Percentiles rank a stretch among this genome's conserved stretches.
Conservation (phyloP, 345 rosid genomes). For the Eutrema heterophyllum region DNA sequence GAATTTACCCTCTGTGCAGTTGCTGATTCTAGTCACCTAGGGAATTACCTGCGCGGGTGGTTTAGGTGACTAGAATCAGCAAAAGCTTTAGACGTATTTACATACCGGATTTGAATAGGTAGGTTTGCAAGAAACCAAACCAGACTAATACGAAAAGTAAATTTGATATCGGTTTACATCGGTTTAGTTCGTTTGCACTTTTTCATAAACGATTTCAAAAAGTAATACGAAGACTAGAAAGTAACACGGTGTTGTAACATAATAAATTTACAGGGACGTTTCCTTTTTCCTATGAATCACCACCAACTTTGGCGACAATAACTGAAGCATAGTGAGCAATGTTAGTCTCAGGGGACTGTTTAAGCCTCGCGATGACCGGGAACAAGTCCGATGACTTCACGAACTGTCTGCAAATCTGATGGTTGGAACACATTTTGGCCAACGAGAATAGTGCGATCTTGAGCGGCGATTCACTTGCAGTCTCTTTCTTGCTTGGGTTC, state of each 20-base stretch:
- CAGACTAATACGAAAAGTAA: neutral
- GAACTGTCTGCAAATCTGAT: conserved; percentile 67
- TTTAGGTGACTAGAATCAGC: no score
- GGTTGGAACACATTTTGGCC: conserved; percentile 82
- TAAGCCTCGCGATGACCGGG: conserved; percentile 66
- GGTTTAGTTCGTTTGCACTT: neutral
- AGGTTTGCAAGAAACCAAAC: neutral
- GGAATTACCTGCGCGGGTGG: no score
- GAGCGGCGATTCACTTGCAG: conserved; percentile 74
- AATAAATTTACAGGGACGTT: conserved; percentile 14
- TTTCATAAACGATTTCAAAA: neutral
- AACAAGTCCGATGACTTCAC: conserved; percentile 72
- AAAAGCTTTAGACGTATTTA: no score
- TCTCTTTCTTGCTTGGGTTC: conserved; percentile 66
- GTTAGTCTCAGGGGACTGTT: conserved; percentile 79
- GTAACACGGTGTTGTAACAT: neutral
- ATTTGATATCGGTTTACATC: neutral
- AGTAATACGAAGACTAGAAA: neutral
- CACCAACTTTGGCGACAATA: conserved; percentile 60
- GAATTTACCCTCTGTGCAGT: no score
- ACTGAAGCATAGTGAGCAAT: conserved; percentile 81
- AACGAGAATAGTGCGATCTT: conserved; percentile 89
- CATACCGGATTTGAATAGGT: no score
- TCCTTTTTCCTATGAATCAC: conserved; percentile 21
- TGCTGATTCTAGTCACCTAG: no score